These are phyloP conservation scores for Fusarium protoensiforme DNA, from an alignment of 2,329 filamentous ascomycete species.

Conservation along the genomic window DNA sequence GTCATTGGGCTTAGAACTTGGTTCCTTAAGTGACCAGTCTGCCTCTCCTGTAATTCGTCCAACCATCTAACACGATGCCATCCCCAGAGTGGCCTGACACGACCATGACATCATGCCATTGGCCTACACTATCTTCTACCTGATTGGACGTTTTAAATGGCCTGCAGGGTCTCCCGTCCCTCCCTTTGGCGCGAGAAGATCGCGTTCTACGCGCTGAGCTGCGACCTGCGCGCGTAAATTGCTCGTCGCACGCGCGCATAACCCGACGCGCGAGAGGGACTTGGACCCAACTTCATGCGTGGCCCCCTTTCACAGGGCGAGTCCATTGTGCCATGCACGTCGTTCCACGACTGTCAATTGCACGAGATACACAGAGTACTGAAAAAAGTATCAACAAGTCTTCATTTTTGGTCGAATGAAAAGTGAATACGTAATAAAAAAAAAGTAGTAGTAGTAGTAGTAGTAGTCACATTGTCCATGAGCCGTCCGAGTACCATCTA, in stretches of 20 bases:
- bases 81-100: conserved; percentile 7
- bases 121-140: not conserved
- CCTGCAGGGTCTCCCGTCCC: not conserved
- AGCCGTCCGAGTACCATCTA: conserved; percentile 21
- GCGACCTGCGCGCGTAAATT: conserved; percentile 43
- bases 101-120: conserved; percentile 35
- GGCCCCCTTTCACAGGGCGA: not conserved
- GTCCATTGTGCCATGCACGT: not conserved
- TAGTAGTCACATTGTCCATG: conserved; percentile 32
- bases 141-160: conserved; percentile 39
- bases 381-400: not conserved
- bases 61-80: conserved; percentile 37
- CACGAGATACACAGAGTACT: not conserved
- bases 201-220: conserved; percentile 31
- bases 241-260: conserved; percentile 34
- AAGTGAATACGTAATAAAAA: conserved; percentile 9
- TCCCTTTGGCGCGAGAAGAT: conserved; percentile 36
- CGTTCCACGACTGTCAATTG: conserved; percentile 1
- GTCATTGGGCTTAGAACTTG: no score
- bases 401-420: not conserved
- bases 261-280: conserved; percentile 1
- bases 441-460: conserved; percentile 29
- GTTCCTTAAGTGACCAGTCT: not conserved
- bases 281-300: conserved; percentile 5
- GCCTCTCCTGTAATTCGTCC: conserved; percentile 5